Evolutionary conservation across 345 rosid species (phyloP), one percentile per base, ranked within the genome.

Genomic region (Pseudoturritis turrita): DNA sequence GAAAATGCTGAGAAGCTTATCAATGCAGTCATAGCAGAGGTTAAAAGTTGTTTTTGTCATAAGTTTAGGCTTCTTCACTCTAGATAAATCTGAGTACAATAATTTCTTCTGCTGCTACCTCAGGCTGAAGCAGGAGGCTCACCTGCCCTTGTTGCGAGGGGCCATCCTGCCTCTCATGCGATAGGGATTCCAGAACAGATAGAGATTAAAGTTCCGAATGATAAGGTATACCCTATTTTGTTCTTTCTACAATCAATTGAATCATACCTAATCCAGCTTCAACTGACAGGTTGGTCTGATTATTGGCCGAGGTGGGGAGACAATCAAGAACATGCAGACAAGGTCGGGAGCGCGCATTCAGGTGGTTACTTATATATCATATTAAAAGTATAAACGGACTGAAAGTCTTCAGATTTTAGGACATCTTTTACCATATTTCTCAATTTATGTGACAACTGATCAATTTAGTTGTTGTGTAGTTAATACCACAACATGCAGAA

Each of bases 41-140:
- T 89, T 28, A 40, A 37, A 9, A 43, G 39, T 12, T 52, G 21
- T 29, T 23, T 43, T 45, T 31, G 45, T 37, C 22, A 50, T 25
- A 19, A 10, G 46, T 3, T 73, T 62, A 39, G 23, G 63, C 59
- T 26, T 57, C 35, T 70, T 51, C 10, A 39, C 61, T 50, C 43
- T 3, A 40, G n/a, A 12, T 29, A 52, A 19, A 10, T 19, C 45
- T 2, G 33, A 14, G 33, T 14, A 50, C 55, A 35, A n/a, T 25
- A 21, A 13, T 45, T 37, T 60, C 4, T 52, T 60, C 40, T 45
- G 31, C 45, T 28, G 15, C 15, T 61, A 11, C 51, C 75, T 72
- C 80, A 89, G 97, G 98, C 98, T 72, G 96, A 88, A 72, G 96
- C 96, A 6, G 98, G 98, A 62, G 98, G 98, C 73, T 86, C 95